Evolutionary conservation across 768 basidiomycete genomes (phyloP).

Genomic region (Tulasnella sp.): DNA sequence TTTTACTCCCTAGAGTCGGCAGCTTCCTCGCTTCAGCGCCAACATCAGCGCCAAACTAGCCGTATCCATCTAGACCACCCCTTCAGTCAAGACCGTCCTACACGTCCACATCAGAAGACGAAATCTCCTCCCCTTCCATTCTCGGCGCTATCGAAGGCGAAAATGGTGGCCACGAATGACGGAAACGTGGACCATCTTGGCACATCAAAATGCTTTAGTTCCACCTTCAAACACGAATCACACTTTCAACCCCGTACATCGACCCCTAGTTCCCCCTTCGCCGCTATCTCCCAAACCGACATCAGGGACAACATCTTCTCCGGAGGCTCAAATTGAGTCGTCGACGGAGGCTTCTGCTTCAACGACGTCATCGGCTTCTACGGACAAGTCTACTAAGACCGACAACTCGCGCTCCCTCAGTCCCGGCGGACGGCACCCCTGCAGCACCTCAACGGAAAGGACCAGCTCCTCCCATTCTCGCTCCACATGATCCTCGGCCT

Average conservation of each 20-base stretch:
- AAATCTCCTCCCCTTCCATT: constrained; percentile 43
- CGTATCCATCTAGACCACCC: constrained; percentile 13
- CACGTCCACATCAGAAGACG: constrained; percentile 21
- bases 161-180: constrained; percentile 11
- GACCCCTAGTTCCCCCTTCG: neutral
- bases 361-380: neutral
- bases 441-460: constrained; percentile 12
- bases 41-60: constrained; percentile 3
- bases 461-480: constrained; percentile 29
- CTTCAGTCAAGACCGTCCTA: neutral
- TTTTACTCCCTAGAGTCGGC: neutral
- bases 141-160: neutral
- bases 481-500: constrained; percentile 23
- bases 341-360: neutral
- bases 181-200: constrained; percentile 30
- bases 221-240: constrained; percentile 20
- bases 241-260: constrained; percentile 12
- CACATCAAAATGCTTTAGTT: constrained; percentile 24
- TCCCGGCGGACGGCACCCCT: neutral
- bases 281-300: constrained; percentile 4
- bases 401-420: neutral
- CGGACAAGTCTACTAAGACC: neutral
- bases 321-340: neutral
- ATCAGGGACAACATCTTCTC: neutral
- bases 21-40: neutral